These are phyloP conservation scores for Huntiella moniliformis DNA, from an alignment of 2,329 filamentous ascomycete genomes.

Conservation along the genomic window DNA sequence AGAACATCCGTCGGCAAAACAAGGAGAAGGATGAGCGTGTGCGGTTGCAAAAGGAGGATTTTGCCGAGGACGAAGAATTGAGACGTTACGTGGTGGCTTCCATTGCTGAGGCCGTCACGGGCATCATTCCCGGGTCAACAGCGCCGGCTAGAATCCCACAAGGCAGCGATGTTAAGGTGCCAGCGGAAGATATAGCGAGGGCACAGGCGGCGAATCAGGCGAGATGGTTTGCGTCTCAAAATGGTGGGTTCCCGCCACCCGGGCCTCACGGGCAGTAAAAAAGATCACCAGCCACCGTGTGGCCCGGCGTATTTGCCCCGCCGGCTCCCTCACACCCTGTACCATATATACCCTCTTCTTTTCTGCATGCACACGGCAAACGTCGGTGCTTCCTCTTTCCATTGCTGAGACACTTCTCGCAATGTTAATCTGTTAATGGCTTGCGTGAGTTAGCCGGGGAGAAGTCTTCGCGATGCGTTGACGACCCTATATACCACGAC, in stretches of 20 bases:
- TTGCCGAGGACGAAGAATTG: constrained; percentile 55
- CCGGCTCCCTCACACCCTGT: too few species aligned
- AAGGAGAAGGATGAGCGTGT: constrained; percentile 74
- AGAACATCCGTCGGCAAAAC: constrained; percentile 62
- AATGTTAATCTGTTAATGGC: too few species aligned
- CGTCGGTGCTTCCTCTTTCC: too few species aligned
- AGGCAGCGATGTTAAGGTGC: constrained; percentile 40
- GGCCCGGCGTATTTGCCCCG: background rate
- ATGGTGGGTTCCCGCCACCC: constrained; percentile 3
- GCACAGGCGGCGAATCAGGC: constrained; percentile 7
- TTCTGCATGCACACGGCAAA: too few species aligned
- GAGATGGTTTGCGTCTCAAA: constrained; percentile 8
- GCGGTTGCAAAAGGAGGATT: constrained; percentile 62
- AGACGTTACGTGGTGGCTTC: constrained; percentile 54
- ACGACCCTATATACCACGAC: too few species aligned
- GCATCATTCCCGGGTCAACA: constrained; percentile 35
- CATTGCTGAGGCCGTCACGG: constrained; percentile 54
- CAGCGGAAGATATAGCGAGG: constrained; percentile 34
- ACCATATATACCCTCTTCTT: too few species aligned
- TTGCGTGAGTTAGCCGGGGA: background rate
- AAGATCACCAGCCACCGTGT: background rate
- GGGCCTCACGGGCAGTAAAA: constrained; percentile 1
- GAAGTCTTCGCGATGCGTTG: background rate
- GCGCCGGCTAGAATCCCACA: constrained; percentile 12
- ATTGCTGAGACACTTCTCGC: too few species aligned